Percentiles rank a stretch among this genome's conserved stretches.
These are phyloP conservation scores for Scorias spongiosa DNA, from an alignment of 2,329 filamentous ascomycete species.

Conservation along the genomic window DNA sequence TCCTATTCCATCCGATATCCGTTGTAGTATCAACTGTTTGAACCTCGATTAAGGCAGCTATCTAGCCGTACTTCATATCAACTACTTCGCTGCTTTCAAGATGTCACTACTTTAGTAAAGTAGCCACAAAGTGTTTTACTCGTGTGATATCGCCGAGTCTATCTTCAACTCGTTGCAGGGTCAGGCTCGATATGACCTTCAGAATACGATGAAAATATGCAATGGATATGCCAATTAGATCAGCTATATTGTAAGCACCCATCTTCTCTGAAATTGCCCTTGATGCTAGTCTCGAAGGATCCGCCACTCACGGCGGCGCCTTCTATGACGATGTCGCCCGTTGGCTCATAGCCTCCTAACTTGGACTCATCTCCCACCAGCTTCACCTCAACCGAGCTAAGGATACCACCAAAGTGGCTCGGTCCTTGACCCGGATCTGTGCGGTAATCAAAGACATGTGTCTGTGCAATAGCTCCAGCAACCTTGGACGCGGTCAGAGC, in stretches of 20 bases:
- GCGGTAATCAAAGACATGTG: slow-evolving; percentile 75
- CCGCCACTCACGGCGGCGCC: background rate
- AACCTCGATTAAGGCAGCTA: too few relatives aligned
- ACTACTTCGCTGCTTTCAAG: too few relatives aligned
- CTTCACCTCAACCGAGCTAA: slow-evolving; percentile 66
- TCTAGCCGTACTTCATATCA: too few relatives aligned
- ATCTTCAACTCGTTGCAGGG: too few relatives aligned
- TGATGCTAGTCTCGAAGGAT: background rate
- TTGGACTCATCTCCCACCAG: slow-evolving; percentile 39
- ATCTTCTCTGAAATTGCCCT: background rate
- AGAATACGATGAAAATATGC: too few relatives aligned
- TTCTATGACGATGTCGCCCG: background rate
- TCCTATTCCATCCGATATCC: too few relatives aligned
- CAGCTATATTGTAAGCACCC: background rate
- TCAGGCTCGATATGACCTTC: too few relatives aligned
- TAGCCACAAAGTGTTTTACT: too few relatives aligned
- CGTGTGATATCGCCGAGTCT: too few relatives aligned
- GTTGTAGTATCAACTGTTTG: too few relatives aligned
- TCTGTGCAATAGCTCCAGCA: slow-evolving; percentile 82
- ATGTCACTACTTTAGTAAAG: too few relatives aligned
- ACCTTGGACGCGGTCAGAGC: slow-evolving; percentile 68
- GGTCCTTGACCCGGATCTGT: slow-evolving; percentile 29
- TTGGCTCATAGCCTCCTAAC: background rate
- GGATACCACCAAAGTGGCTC: slow-evolving; percentile 66
- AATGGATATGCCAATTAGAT: background rate